phyloP scores from a whole-genome alignment of 2,329 filamentous ascomycete species.

The Hirsutella thompsonii region DNA sequence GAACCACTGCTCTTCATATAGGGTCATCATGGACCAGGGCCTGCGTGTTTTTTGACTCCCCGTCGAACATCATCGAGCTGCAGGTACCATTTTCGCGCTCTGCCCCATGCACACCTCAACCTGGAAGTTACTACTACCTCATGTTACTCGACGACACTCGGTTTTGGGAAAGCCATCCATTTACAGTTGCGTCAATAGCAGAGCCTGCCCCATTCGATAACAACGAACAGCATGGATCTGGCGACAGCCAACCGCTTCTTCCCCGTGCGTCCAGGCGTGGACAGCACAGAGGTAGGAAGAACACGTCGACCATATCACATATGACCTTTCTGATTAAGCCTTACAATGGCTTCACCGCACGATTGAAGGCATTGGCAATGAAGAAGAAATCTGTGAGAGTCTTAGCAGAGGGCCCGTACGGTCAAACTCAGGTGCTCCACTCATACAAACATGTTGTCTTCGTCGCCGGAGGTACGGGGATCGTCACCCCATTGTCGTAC shows the following conservation, averaged over 20 bases:
- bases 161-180: slow-evolving; percentile 37
- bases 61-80: slow-evolving; percentile 28
- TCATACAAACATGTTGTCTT: slow-evolving; percentile 26
- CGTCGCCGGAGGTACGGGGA: slow-evolving; percentile 30
- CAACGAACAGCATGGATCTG: background rate
- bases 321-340: slow-evolving; percentile 31
- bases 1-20: slow-evolving; percentile 27
- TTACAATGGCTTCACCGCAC: slow-evolving; percentile 29
- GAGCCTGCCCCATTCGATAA: slow-evolving; percentile 7
- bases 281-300: slow-evolving; percentile 2
- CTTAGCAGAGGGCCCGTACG: slow-evolving; percentile 32
- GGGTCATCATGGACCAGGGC: slow-evolving; percentile 22
- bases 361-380: slow-evolving; percentile 19
- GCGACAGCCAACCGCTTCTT: slow-evolving; percentile 21
- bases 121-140: slow-evolving; percentile 33
- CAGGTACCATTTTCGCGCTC: slow-evolving; percentile 18
- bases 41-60: slow-evolving; percentile 19
- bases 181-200: slow-evolving; percentile 26
- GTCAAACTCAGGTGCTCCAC: slow-evolving; percentile 23
- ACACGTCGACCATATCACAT: background rate
- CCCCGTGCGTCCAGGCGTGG: slow-evolving; percentile 2
- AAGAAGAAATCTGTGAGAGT: slow-evolving; percentile 15
- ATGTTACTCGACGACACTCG: slow-evolving; percentile 24
- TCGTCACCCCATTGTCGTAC: slow-evolving; percentile 29
- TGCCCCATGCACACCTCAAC: slow-evolving; percentile 18